Conservation (phyloP, 1,284 basidiomycete genomes). For the Microbotryum saponariae region DNA sequence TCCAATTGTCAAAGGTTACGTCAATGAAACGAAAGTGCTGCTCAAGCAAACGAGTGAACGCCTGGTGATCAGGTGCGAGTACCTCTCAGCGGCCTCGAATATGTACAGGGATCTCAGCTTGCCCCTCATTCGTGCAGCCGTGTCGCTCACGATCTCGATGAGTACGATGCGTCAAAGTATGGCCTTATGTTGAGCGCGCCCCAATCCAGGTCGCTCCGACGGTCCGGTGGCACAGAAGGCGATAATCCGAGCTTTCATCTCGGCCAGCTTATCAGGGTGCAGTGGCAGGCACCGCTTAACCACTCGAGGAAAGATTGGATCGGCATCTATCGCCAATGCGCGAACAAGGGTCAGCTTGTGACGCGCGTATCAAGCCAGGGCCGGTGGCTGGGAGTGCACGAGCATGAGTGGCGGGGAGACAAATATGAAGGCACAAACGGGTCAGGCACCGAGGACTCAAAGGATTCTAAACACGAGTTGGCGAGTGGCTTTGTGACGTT, state of each 20-base stretch:
- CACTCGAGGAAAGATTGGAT: constrained; percentile 98
- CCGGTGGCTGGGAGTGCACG: constrained; percentile 84
- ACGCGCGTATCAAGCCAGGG: constrained; percentile 82
- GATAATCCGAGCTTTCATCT: constrained; percentile 62
- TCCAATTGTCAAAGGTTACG: constrained; percentile 41
- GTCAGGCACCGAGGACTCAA: constrained; percentile 22
- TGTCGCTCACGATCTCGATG: constrained; percentile 68
- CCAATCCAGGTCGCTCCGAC: constrained; percentile 17
- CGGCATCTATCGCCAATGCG: constrained; percentile 73
- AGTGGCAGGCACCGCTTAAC: constrained; percentile 76
- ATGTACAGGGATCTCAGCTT: neutral
- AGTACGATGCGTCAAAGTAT: constrained; percentile 72
- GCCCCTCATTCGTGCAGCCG: constrained; percentile 51
- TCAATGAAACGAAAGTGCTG: constrained; percentile 84
- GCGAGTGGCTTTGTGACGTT: constrained; percentile 63
- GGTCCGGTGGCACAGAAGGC: constrained; percentile 39
- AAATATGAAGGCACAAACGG: constrained; percentile 44
- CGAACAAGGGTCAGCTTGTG: constrained; percentile 69
- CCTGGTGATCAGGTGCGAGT: constrained; percentile 64
- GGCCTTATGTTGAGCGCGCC: constrained; percentile 56
- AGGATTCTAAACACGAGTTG: constrained; percentile 12
- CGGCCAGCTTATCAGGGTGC: constrained; percentile 77
- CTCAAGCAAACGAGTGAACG: constrained; percentile 84
- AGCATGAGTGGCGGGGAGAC: constrained; percentile 90
- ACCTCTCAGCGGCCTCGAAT: neutral